Percentiles rank a stretch among this genome's conserved stretches.
These are phyloP conservation scores for Pilaira anomala DNA, from an alignment of 192 early-diverging fungal species.

Conservation along the genomic window DNA sequence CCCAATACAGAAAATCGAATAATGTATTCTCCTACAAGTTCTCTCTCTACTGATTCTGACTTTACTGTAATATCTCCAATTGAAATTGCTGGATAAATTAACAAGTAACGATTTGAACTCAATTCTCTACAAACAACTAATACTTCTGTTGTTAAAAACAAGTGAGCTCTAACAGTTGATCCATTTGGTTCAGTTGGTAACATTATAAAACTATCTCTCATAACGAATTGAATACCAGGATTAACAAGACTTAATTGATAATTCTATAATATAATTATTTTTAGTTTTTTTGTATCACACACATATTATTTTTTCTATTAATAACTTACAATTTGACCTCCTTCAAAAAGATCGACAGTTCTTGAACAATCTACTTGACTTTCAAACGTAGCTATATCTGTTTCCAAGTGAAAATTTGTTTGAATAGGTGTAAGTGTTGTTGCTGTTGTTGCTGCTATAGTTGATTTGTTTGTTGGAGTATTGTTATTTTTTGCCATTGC, in stretches of 20 bases:
- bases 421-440: neutral
- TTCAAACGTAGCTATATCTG: slow-evolving; percentile 30
- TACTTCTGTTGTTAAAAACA: slow-evolving; percentile 40
- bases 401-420: neutral
- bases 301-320: neutral
- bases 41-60: slow-evolving; percentile 7
- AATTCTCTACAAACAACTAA: slow-evolving; percentile 21
- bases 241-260: slow-evolving; percentile 22
- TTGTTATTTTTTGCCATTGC: slow-evolving; percentile 33
- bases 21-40: slow-evolving; percentile 19
- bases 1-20: slow-evolving; percentile 11
- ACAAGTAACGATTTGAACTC: slow-evolving; percentile 28
- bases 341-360: slow-evolving; percentile 48
- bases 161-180: slow-evolving; percentile 30
- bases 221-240: slow-evolving; percentile 11
- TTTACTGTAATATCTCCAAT: slow-evolving; percentile 40
- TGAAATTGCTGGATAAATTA: slow-evolving; percentile 49
- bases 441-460: neutral
- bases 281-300: neutral
- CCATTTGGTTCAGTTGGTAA: slow-evolving; percentile 13
- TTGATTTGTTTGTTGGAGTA: neutral
- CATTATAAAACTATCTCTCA: slow-evolving; percentile 26
- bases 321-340: slow-evolving; percentile 44
- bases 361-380: slow-evolving; percentile 38
- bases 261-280: slow-evolving; percentile 10